A percentile compares a stretch with the other conserved stretches of the same genome.
Evolutionary conservation across 2,329 filamentous ascomycete species (phyloP).

Genomic region (Diaporthe vaccinii): DNA sequence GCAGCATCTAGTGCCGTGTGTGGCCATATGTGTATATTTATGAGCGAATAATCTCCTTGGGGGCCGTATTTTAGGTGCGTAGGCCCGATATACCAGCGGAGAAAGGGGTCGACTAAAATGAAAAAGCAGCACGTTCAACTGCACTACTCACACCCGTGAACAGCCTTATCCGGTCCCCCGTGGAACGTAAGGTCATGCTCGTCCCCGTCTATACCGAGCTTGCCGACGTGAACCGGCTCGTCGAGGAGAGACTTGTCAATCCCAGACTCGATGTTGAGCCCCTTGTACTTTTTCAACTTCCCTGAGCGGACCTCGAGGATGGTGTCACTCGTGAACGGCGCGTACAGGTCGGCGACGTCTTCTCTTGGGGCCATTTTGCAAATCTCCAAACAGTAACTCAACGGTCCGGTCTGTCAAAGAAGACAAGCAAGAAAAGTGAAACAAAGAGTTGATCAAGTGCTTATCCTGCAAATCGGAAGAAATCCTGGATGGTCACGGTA

Average conservation of each 20-base stretch:
- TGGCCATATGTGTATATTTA: neutral
- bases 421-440: neutral
- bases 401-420: no score
- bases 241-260: constrained; percentile 66
- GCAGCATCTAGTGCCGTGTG: neutral
- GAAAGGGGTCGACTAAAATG: no score
- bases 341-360: constrained; percentile 55
- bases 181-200: constrained; percentile 74
- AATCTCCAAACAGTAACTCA: neutral
- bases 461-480: neutral
- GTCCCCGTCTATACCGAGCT: constrained; percentile 68
- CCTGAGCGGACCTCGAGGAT: constrained; percentile 70
- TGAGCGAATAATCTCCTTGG: neutral
- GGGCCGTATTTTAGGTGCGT: neutral
- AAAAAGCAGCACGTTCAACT: neutral
- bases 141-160: constrained; percentile 65
- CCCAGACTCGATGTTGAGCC: constrained; percentile 65
- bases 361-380: constrained; percentile 28
- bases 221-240: constrained; percentile 60
- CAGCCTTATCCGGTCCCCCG: constrained; percentile 73
- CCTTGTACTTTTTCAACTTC: constrained; percentile 67
- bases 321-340: constrained; percentile 61
- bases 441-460: neutral
- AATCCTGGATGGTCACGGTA: no score
- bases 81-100: no score